Percentiles rank a stretch among this genome's conserved stretches.
These are phyloP conservation scores for Datisca glomerata DNA, from an alignment of 306 rosid genomes.

Conservation along the genomic window DNA sequence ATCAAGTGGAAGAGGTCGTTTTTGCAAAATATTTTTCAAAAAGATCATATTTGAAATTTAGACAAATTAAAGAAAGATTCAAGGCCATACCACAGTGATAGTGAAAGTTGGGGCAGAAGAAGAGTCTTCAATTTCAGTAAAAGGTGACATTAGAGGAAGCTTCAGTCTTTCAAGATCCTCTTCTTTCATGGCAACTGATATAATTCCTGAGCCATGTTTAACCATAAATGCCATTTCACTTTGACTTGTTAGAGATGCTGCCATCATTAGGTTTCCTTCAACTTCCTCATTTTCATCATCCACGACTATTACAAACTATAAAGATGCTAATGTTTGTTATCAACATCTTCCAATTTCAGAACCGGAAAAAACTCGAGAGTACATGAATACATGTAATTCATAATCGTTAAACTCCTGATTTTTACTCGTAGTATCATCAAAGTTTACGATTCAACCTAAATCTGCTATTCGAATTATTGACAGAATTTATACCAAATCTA, in stretches of 20 bases:
- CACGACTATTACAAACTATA: constrained; percentile 71
- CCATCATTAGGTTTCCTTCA: constrained; percentile 73
- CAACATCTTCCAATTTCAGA: too few species aligned
- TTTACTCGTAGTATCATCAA: too few species aligned
- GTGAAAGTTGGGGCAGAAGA: constrained; percentile 84
- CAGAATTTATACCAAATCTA: too few species aligned
- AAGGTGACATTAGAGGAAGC: constrained; percentile 75
- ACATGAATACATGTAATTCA: too few species aligned
- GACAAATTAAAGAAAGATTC: neutral
- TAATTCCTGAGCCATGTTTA: constrained; percentile 71
- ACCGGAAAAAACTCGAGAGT: too few species aligned
- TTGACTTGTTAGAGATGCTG: constrained; percentile 47
- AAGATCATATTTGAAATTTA: neutral
- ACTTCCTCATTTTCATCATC: constrained; percentile 59
- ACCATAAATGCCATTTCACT: constrained; percentile 51
- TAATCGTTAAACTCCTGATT: too few species aligned
- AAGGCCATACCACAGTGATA: constrained; percentile 52
- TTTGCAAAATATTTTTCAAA: too few species aligned
- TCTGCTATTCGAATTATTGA: too few species aligned
- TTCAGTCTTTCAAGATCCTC: constrained; percentile 65
- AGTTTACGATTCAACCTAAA: too few species aligned
- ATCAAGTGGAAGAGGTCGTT: too few species aligned
- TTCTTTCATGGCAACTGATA: constrained; percentile 73
- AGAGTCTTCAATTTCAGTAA: constrained; percentile 51
- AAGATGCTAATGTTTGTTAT: too few species aligned